phyloP scores from a whole-genome alignment of 2,329 filamentous ascomycete genomes.

The Endoconidiophora polonica region DNA sequence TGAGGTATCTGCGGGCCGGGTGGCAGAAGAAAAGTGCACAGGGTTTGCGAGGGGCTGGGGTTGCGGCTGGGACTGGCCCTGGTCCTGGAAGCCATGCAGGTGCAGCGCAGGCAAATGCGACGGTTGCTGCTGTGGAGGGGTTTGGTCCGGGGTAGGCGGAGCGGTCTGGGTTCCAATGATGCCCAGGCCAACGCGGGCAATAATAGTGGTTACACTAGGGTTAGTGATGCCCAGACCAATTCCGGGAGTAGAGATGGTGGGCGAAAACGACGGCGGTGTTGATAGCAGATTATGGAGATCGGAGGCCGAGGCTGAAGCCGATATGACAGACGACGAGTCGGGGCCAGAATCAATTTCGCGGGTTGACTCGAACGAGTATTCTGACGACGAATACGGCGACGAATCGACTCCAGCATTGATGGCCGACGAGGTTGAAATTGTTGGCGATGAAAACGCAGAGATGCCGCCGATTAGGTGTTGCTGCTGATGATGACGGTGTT shows the following conservation, averaged over 20 bases:
- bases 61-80: not conserved
- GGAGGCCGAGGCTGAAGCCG: not conserved
- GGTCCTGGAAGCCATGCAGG: not conserved
- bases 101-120: not conserved
- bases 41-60: slow-evolving; percentile 1
- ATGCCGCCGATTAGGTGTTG: too few species aligned
- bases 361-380: not conserved
- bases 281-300: not conserved
- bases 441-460: not conserved
- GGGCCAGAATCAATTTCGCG: not conserved
- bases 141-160: slow-evolving; percentile 6
- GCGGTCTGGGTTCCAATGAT: slow-evolving; percentile 6
- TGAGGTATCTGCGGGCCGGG: not conserved
- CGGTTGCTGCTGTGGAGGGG: slow-evolving; percentile 4
- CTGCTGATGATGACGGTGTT: too few species aligned
- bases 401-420: not conserved
- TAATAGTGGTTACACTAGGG: not conserved
- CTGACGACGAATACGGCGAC: not conserved
- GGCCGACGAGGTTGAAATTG: not conserved
- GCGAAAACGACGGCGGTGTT: not conserved
- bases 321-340: not conserved
- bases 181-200: slow-evolving; percentile 1
- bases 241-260: not conserved
- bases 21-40: not conserved
- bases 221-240: not conserved